Evolutionary conservation across 2,329 filamentous ascomycete species (phyloP), one percentile per base, ranked within the genome.

Genomic region (Annulohypoxylon truncatum): DNA sequence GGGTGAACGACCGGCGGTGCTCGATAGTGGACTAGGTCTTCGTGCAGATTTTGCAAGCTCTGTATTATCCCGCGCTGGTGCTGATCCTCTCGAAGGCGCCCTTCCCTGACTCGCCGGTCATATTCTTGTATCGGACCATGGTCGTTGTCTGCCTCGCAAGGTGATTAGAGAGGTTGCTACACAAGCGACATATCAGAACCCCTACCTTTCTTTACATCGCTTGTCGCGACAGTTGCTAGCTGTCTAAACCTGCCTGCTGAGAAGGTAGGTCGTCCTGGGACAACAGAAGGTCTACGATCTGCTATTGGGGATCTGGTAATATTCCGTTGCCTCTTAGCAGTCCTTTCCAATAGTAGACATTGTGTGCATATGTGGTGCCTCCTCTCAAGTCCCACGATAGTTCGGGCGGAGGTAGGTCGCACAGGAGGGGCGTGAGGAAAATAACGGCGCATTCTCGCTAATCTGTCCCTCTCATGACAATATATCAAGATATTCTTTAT

Each of bases 11-110:
- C 92, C 8, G 87, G 83, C 0, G 90, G 92, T 13, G 94, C 89
- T 1, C 84, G 78, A 80, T 98, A 99, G 57, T 85, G 79, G 67
- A 85, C 82, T 44, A 99, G 85, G 75, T 93, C 92, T 65, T 96
- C 89, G 79, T 97, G 92, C 10, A 99, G 88, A 76, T 94, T 90
- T 80, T 99, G 93, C 4, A 99, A 85, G 74, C 88, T 92, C 76
- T 96, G 88, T 72, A 99, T 94, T 72, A 99, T 95, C 42, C 90
- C 93, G 85, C 96, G 85, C 79, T 99, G 96, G 79, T 97, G 92
- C 70, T 93, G 89, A 77, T 99, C 96, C 77, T 98, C 93, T 69
- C 91, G 87, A 69, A 99, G 78, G 51, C 87, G 83, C 9, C 94
- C 93, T 44, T 84, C 82, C 48, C 89, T 83, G 7, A 99, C 94